Conservation (phyloP, 2,329 filamentous ascomycete species). For the Blumeriella jaapii region DNA sequence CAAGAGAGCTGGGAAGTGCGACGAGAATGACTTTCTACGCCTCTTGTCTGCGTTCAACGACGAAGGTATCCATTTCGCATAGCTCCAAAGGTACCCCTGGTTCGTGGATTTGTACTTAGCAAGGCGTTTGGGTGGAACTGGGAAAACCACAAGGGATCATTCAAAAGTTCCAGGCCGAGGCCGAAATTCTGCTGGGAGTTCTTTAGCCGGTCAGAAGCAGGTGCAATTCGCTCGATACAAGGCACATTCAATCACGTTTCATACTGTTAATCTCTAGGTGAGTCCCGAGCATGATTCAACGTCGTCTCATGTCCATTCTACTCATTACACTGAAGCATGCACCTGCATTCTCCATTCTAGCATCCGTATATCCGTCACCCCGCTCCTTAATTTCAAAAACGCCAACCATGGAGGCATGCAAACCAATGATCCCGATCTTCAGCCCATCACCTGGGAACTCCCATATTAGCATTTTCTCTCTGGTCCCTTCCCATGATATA, state of each 20-base stretch:
- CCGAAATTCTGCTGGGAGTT: too few species aligned
- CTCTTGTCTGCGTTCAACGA: constrained; percentile 75
- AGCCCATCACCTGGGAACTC: neutral
- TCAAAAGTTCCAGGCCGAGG: too few species aligned
- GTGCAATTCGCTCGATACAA: too few species aligned
- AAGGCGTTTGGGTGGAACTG: constrained; percentile 18
- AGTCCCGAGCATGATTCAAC: too few species aligned
- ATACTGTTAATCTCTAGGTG: too few species aligned
- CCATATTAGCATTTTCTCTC: too few species aligned
- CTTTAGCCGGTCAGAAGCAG: too few species aligned
- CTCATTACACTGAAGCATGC: constrained; percentile 5
- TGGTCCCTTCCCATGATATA: too few species aligned
- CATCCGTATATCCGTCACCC: neutral
- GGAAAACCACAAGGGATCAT: too few species aligned
- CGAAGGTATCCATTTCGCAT: constrained; percentile 76
- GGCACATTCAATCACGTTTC: too few species aligned
- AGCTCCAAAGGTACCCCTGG: constrained; percentile 6
- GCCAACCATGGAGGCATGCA: constrained; percentile 6
- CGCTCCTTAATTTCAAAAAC: neutral
- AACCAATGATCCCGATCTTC: constrained; percentile 2
- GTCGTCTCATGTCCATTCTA: neutral
- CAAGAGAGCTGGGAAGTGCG: constrained; percentile 72
- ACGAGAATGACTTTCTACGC: constrained; percentile 84
- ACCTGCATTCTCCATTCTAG: constrained; percentile 4
- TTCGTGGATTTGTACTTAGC: constrained; percentile 11